Evolutionary conservation across 176 grass and related monocot species (phyloP).

Genomic region (Otatea glauca): DNA sequence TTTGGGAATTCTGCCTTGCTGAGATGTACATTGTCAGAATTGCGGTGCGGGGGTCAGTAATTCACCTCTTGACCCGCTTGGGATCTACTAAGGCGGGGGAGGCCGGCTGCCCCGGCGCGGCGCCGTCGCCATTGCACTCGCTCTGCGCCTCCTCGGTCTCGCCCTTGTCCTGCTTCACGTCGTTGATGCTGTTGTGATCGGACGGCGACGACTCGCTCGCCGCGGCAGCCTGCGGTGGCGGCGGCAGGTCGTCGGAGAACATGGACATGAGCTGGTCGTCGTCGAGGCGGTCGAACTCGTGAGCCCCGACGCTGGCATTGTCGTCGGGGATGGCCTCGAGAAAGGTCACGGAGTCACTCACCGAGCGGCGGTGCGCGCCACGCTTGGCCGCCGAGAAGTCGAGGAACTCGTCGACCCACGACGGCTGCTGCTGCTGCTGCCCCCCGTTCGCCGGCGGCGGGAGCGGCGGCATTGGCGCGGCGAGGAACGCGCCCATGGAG

Average conservation of each 20-base stretch:
- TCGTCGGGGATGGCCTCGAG: conserved; percentile 46
- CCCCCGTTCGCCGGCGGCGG: neutral
- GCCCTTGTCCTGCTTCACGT: conserved; percentile 51
- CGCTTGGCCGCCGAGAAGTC: conserved; percentile 79
- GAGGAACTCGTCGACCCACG: conserved; percentile 80
- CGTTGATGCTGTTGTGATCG: conserved; percentile 65
- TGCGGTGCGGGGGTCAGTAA: neutral
- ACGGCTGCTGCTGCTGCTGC: conserved; percentile 28
- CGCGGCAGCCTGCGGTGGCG: neutral
- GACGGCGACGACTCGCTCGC: conserved; percentile 56
- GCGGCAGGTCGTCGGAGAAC: conserved; percentile 67
- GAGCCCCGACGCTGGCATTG: conserved; percentile 28
- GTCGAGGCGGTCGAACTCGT: conserved; percentile 84
- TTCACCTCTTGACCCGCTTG: conserved; percentile 86
- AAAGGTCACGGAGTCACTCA: conserved; percentile 70
- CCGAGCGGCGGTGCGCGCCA: conserved; percentile 59
- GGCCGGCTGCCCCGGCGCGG: conserved; percentile 19
- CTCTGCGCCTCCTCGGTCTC: conserved; percentile 75
- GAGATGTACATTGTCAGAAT: conserved; percentile 17
- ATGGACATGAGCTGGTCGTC: conserved; percentile 85
- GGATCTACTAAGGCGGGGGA: conserved; percentile 54
- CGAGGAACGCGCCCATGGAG: conserved; percentile 57
- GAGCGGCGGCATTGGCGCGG: conserved; percentile 43
- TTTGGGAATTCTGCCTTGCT: conserved; percentile 14
- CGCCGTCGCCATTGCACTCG: conserved; percentile 42